Conservation (phyloP, 495 filamentous ascomycete genomes). For the Aspergillus baeticus region DNA sequence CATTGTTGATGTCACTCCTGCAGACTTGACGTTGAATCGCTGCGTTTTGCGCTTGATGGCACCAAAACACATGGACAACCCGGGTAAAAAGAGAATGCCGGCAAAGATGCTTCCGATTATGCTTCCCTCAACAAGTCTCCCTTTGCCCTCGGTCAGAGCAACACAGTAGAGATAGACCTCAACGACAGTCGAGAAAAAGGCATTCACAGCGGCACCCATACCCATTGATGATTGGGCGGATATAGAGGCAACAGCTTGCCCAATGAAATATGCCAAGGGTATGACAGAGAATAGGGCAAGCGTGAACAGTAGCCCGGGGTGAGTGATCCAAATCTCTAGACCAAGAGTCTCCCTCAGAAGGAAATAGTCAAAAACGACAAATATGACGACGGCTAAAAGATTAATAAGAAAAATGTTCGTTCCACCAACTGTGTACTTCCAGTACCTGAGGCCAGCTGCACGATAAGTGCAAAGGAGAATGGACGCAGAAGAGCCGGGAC, state of each 20-base stretch:
- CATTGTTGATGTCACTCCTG: constrained; percentile 98
- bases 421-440: constrained; percentile 98
- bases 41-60: constrained; percentile 98
- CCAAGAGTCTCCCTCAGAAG: constrained; percentile 67
- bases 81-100: constrained; percentile 92
- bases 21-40: constrained; percentile 95
- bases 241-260: constrained; percentile 98
- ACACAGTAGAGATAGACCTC: constrained; percentile 98
- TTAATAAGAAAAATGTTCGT: constrained; percentile 99
- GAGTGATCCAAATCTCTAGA: constrained; percentile 69
- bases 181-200: constrained; percentile 98
- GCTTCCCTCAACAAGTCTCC: constrained; percentile 89
- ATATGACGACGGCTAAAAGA: constrained; percentile 82
- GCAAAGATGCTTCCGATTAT: constrained; percentile 98
- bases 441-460: constrained; percentile 90
- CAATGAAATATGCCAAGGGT: constrained; percentile 98
- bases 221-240: constrained; percentile 99
- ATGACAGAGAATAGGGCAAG: constrained; percentile 88
- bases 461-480: constrained; percentile 97
- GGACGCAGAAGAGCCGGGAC: constrained; percentile 70
- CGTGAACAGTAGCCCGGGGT: constrained; percentile 80
- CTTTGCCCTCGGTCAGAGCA: constrained; percentile 90
- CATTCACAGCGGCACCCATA: constrained; percentile 96
- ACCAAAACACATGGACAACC: constrained; percentile 98
- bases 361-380: constrained; percentile 90